Evolutionary conservation across 1,284 basidiomycete species (phyloP).

Genomic region (Malassezia sp.): DNA sequence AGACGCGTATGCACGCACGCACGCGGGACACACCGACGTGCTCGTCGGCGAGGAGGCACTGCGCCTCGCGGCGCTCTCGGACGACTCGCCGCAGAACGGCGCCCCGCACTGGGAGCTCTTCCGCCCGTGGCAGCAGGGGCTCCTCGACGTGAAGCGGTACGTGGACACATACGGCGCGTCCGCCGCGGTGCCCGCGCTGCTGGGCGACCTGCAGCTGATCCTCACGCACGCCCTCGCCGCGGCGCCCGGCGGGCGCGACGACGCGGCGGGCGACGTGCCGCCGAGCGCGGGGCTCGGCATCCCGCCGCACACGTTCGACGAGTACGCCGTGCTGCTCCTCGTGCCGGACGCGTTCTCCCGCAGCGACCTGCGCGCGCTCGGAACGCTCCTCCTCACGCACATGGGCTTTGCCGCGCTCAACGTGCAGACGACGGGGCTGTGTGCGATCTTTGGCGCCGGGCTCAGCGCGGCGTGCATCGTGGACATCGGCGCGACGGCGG

Average conservation of each 20-base stretch:
- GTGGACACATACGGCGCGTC: conserved; percentile 29
- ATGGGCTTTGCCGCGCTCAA: conserved; percentile 55
- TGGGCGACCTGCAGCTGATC: conserved; percentile 34
- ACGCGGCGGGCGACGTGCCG: conserved; percentile 19
- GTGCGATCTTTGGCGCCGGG: conserved; percentile 88
- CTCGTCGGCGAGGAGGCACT: conserved; percentile 38
- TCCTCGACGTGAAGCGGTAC: conserved; percentile 36
- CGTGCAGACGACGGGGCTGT: conserved; percentile 58
- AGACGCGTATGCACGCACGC: conserved; percentile 2
- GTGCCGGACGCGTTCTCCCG: conserved; percentile 86
- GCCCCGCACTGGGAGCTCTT: conserved; percentile 32
- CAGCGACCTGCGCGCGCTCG: conserved; percentile 67
- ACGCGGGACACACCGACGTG: conserved; percentile 15
- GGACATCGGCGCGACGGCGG: conserved; percentile 75
- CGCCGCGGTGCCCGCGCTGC: conserved; percentile 27
- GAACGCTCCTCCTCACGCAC: conserved; percentile 61
- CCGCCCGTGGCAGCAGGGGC: conserved; percentile 34
- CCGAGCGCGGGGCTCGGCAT: conserved; percentile 37
- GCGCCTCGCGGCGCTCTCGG: conserved; percentile 26
- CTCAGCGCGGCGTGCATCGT: conserved; percentile 89
- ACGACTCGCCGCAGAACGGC: neutral
- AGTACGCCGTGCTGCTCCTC: conserved; percentile 71
- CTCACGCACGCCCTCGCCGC: conserved; percentile 35
- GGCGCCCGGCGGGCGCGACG: conserved; percentile 23
- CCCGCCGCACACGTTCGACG: conserved; percentile 11